Conservation (phyloP, 169 alveolate species). For the Plasmodium berghei region DNA sequence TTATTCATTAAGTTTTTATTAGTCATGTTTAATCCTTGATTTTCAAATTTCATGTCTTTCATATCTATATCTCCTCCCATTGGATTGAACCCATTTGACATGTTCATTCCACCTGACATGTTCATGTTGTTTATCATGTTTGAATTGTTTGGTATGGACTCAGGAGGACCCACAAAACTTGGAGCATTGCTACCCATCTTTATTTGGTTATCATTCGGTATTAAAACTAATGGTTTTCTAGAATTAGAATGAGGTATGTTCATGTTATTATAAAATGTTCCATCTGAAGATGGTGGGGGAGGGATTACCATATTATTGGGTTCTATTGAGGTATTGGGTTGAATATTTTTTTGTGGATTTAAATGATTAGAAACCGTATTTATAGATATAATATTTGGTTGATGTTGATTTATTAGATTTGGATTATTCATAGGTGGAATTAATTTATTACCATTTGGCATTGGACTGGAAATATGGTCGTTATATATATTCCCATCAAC, state of each 20-base stretch:
- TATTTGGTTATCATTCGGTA: constrained; percentile 40
- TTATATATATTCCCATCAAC: too few relatives aligned
- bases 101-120: neutral
- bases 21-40: neutral
- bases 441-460: too few relatives aligned
- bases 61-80: constrained; percentile 16
- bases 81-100: constrained; percentile 2
- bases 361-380: constrained; percentile 9
- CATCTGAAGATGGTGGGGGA: constrained; percentile 61
- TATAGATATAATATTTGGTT: neutral
- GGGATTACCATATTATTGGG: constrained; percentile 12
- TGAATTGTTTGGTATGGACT: neutral
- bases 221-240: constrained; percentile 9
- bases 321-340: constrained; percentile 7
- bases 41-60: constrained; percentile 39
- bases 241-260: neutral
- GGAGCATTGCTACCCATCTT: constrained; percentile 2
- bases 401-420: neutral
- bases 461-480: too few relatives aligned
- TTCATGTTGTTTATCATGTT: constrained; percentile 8
- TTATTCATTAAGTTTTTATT: constrained; percentile 15
- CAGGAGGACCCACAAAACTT: neutral
- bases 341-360: constrained; percentile 7
- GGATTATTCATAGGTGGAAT: too few relatives aligned
- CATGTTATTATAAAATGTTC: constrained; percentile 4